These are phyloP conservation scores for Rhizopogon rudus DNA, from an alignment of 768 basidiomycete genomes.

Conservation along the genomic window DNA sequence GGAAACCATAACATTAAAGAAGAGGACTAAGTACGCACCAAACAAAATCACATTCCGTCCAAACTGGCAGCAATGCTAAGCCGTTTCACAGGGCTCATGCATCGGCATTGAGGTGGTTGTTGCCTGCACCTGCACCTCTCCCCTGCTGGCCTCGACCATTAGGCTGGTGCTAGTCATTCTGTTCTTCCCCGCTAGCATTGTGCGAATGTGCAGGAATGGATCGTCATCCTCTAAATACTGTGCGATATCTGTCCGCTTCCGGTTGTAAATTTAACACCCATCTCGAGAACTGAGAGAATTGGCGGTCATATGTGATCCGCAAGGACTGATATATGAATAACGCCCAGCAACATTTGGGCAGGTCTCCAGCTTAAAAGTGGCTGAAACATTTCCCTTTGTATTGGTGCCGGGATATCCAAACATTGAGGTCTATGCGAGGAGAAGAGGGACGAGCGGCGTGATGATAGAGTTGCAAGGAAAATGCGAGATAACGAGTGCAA, in stretches of 20 bases:
- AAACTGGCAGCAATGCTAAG: constrained; percentile 48
- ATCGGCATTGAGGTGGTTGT: constrained; percentile 6
- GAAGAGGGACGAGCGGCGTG: constrained; percentile 16
- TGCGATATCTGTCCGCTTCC: constrained; percentile 9
- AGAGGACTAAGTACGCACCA: constrained; percentile 39
- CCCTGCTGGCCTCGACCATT: constrained; percentile 9
- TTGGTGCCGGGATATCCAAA: background rate
- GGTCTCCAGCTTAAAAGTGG: constrained; percentile 48
- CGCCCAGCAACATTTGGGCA: constrained; percentile 48
- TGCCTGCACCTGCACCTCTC: constrained; percentile 6
- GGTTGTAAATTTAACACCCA: constrained; percentile 37
- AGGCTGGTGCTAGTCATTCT: constrained; percentile 6
- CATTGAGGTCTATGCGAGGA: constrained; percentile 13
- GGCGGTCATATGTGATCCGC: constrained; percentile 37
- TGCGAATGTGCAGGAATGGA: constrained; percentile 23
- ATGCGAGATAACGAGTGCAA: constrained; percentile 62
- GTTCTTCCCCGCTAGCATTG: constrained; percentile 30
- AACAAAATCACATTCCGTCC: constrained; percentile 67
- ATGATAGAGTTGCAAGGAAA: constrained; percentile 32
- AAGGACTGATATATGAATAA: constrained; percentile 47
- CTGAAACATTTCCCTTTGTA: constrained; percentile 18
- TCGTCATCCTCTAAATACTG: constrained; percentile 23
- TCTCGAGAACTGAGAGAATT: constrained; percentile 35
- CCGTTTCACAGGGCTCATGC: constrained; percentile 20
- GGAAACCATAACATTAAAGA: background rate